A percentile compares a stretch with the other conserved stretches of the same genome.
These are phyloP conservation scores for Picea sitchensis DNA, from an alignment of 75 land plant genomes.

Conservation along the genomic window DNA sequence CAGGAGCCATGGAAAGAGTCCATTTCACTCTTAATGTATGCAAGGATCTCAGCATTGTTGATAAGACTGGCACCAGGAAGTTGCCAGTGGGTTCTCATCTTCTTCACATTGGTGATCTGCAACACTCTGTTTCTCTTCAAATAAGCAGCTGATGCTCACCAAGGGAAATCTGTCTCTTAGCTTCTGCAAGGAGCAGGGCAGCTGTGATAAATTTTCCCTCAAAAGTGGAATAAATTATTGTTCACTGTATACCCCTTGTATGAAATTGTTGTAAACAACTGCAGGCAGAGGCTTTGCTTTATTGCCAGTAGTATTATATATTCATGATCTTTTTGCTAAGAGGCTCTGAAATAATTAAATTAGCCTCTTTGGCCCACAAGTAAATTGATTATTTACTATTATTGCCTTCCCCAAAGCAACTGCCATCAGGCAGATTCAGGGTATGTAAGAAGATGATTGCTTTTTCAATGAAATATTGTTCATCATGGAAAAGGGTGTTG, in stretches of 20 bases:
- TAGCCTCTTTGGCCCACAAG: too few relatives aligned
- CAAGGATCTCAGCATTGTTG: constrained; percentile 63
- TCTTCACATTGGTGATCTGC: constrained; percentile 55
- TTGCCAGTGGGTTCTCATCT: constrained; percentile 57
- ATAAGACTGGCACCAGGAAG: constrained; percentile 51
- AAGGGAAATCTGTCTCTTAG: background rate
- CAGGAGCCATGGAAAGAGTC: constrained; percentile 26
- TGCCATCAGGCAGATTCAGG: too few relatives aligned
- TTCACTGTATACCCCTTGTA: background rate
- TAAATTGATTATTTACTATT: too few relatives aligned
- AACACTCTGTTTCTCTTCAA: constrained; percentile 38
- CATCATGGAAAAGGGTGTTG: too few relatives aligned
- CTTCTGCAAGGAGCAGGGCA: background rate
- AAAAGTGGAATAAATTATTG: background rate
- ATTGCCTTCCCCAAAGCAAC: too few relatives aligned
- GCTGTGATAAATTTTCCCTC: background rate
- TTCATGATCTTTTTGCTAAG: too few relatives aligned
- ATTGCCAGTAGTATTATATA: too few relatives aligned
- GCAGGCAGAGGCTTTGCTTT: too few relatives aligned
- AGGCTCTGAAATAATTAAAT: too few relatives aligned
- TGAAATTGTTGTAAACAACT: too few relatives aligned
- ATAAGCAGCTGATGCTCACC: constrained; percentile 6
- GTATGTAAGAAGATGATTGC: too few relatives aligned
- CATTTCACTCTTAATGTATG: constrained; percentile 55
- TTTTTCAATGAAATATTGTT: too few relatives aligned